These are phyloP conservation scores for Tuber magnatum DNA, from an alignment of 495 filamentous ascomycete species.

Conservation along the genomic window DNA sequence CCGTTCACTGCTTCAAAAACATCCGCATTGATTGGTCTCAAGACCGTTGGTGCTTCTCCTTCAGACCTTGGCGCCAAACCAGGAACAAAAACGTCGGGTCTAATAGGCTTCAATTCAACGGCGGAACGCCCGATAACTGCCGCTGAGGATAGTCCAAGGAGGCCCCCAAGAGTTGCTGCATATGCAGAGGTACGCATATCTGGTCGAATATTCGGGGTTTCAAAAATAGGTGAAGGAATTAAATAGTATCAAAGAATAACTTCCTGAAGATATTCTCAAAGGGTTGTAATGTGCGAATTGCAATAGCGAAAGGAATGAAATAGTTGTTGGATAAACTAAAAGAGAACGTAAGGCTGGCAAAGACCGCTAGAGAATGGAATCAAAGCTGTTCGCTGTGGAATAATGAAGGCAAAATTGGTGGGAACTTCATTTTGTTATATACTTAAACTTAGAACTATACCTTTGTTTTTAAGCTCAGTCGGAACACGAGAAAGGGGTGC, in stretches of 20 bases:
- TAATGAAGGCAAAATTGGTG: not conserved
- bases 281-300: not conserved
- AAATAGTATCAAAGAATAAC: constrained; percentile 13
- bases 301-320: not conserved
- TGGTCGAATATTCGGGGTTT: not conserved
- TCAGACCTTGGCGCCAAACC: not conserved
- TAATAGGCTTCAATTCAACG: not conserved
- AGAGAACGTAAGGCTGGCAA: not conserved
- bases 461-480: not conserved
- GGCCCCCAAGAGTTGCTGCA: constrained; percentile 3
- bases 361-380: not conserved
- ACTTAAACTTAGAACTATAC: not conserved
- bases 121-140: constrained; percentile 14
- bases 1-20: constrained; percentile 13
- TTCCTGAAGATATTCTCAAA: constrained; percentile 25
- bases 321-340: not conserved
- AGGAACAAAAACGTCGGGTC: not conserved
- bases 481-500: constrained; percentile 1
- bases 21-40: constrained; percentile 26
- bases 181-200: constrained; percentile 11
- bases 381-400: not conserved
- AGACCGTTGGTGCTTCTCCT: constrained; percentile 5
- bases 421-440: not conserved
- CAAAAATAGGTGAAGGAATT: not conserved
- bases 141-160: constrained; percentile 15